Base-by-base conservation (phyloP, 352 stramenopile genomes). In the Albugo laibachii region DNA sequence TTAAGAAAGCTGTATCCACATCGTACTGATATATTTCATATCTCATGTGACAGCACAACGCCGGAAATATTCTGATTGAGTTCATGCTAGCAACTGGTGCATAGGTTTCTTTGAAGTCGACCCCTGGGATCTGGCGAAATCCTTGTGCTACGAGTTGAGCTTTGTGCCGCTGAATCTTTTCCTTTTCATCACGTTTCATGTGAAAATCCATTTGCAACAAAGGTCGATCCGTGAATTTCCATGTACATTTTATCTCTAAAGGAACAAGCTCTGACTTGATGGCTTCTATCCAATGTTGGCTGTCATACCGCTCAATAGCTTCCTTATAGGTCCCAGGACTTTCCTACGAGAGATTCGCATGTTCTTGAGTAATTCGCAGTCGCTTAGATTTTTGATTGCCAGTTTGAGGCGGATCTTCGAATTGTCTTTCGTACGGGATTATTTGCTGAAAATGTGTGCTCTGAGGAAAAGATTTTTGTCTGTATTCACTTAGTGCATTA, bases 1-100 rank as follows among this genome's bases (percentile, higher is more conserved):
- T 63, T 0, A 67, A 27, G 35, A 68, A 66, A 5, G 59, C 55
- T 8, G 63, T 67, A 11, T 66, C 49, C 24, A 69, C 19, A 20
- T 57, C 48, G 34, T 47, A 53, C 27, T 63, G 56, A 15, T 34
- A n/a, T 15, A 58, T 39, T 1, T 24, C 10, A 14, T 41, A n/a
- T 11, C 44, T 8, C 5, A 19, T 5, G 5, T n/a, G 8, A 31
- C 40, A 41, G 16, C 45, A 44, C 14, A 53, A 12, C 0, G 52
- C 15, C 2, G 50, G 38, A 13, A 53, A 38, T 1, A 50, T 34
- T 21, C 51, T 40, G 20, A 57, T 48, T n/a, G 51, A 36, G 21
- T 57, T 51, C 41, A 47, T 51, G 13, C 15, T 55, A 1, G 24
- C 50, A 11, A 55, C 42, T 36, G 50, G 50, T 15, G 46, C 47